Conservation (phyloP, 2,329 filamentous ascomycete genomes). For the Didymella segeticola region DNA sequence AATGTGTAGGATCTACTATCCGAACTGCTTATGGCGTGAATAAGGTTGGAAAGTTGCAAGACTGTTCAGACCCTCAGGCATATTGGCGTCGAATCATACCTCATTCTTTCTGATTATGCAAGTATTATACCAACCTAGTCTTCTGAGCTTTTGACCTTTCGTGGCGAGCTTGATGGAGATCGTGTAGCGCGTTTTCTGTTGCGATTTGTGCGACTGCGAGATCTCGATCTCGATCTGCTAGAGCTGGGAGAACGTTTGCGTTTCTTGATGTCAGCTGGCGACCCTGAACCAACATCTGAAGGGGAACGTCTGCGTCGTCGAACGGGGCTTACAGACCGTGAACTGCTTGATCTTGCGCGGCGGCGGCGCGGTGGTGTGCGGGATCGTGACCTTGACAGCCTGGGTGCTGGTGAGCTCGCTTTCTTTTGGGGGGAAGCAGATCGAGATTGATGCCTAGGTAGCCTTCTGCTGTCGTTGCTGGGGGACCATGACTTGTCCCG, state of each 20-base stretch:
- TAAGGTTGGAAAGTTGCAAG: neutral
- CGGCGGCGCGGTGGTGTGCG: slow-evolving; percentile 44
- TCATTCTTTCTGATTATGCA: neutral
- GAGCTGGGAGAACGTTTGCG: slow-evolving; percentile 51
- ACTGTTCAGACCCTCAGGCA: neutral
- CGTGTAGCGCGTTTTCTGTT: slow-evolving; percentile 28
- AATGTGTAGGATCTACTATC: neutral
- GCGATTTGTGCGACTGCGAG: slow-evolving; percentile 28
- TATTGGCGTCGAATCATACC: neutral
- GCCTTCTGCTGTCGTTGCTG: slow-evolving; percentile 40
- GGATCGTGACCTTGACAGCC: slow-evolving; percentile 45
- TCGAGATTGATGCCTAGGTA: slow-evolving; percentile 52
- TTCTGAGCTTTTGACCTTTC: slow-evolving; percentile 12
- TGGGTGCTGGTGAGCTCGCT: slow-evolving; percentile 64
- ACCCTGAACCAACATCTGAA: slow-evolving; percentile 51
- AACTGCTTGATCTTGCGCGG: slow-evolving; percentile 47
- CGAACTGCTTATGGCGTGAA: neutral
- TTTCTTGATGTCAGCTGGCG: slow-evolving; percentile 59
- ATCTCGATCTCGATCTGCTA: slow-evolving; percentile 48
- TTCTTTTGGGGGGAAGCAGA: slow-evolving; percentile 57
- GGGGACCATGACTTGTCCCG: slow-evolving; percentile 40
- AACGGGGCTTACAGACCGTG: slow-evolving; percentile 49
- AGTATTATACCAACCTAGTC: slow-evolving; percentile 19
- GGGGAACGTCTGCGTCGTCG: slow-evolving; percentile 55
- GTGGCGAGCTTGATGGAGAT: slow-evolving; percentile 26